These are phyloP conservation scores for Pleochaeta shiraiana DNA, from an alignment of 2,329 filamentous ascomycete genomes.

Conservation along the genomic window DNA sequence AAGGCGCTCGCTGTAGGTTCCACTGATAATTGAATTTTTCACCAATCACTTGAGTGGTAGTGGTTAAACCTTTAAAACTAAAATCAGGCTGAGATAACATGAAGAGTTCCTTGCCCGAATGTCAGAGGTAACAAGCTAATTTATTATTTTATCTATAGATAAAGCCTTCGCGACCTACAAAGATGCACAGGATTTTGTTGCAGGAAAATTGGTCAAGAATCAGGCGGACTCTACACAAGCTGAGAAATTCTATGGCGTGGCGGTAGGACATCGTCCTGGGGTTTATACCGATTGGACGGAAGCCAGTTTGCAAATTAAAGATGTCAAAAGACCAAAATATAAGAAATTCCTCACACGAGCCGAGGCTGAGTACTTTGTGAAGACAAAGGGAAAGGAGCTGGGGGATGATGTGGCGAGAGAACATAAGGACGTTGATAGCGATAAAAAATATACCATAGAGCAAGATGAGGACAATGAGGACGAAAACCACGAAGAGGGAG, in stretches of 20 bases:
- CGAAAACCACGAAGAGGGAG: conserved; percentile 8
- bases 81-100: too few relatives aligned
- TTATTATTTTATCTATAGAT: conserved; percentile 33
- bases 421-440: conserved; percentile 11
- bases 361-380: conserved; percentile 64
- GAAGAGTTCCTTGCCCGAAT: too few relatives aligned
- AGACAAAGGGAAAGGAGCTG: conserved; percentile 18
- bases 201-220: conserved; percentile 27
- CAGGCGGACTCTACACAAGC: conserved; percentile 6
- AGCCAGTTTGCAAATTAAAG: conserved; percentile 50
- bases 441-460: not conserved
- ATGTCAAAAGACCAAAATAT: conserved; percentile 46
- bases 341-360: conserved; percentile 44
- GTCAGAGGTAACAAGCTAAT: too few relatives aligned
- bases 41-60: too few relatives aligned
- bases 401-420: conserved; percentile 21
- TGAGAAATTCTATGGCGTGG: conserved; percentile 37
- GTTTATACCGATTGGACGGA: conserved; percentile 44
- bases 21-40: too few relatives aligned
- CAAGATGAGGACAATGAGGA: not conserved
- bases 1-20: conserved; percentile 43
- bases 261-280: conserved; percentile 33
- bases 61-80: too few relatives aligned
- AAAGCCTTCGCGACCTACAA: conserved; percentile 54
- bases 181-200: conserved; percentile 62